Evolutionary conservation across 1,284 basidiomycete genomes (phyloP), one percentile per base, ranked within the genome.

Genomic region (Schizophyllum amplum): DNA sequence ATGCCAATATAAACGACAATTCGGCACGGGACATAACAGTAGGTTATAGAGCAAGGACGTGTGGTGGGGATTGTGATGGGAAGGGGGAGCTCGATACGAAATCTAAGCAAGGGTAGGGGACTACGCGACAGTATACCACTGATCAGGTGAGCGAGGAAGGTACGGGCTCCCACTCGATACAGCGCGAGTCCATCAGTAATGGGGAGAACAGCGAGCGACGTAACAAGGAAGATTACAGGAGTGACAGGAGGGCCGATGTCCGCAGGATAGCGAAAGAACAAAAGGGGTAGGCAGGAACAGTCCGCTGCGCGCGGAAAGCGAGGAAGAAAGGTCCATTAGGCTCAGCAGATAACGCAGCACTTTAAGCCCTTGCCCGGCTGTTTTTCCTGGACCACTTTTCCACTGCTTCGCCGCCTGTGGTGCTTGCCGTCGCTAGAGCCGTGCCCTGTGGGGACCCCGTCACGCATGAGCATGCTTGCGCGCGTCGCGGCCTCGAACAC

Each of bases 401-500:
- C 77, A 47, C 78, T 77, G 67, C 80, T 81, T 67, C 74, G 73
- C 66, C 79, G 71, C 65, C 79, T 71, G 64, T 80, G 77, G 59
- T 81, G 78, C 56, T 70, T 72, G 47, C 66, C 68, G 33, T 75
- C 75, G 13, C 68, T 65, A 26, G 60, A 65, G 47, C 73, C 71
- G 62, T 78, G 75, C 48, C 80, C 72, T 6, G 27, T 33, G 9
- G 83, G 81, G 21, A 84, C 86, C 4, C 87, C 87, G 61, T 94
- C 92, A 47, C 93, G 81, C 79, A 96, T 94, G 57, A 96, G 74
- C 89, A 97, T 95, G 66, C 92, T 94, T 42, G 92, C 92, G 42
- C 94, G 79, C 20, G 94, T 97, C 25, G 94, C 94, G 0, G 91
- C 88, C 75, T 98, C 94, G 63, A 97, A 98, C 46, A 97, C 91